A percentile compares a stretch with the other conserved stretches of the same genome.
Conservation (phyloP, 2,329 filamentous ascomycete species). For the Sclerotinia spermophila region DNA sequence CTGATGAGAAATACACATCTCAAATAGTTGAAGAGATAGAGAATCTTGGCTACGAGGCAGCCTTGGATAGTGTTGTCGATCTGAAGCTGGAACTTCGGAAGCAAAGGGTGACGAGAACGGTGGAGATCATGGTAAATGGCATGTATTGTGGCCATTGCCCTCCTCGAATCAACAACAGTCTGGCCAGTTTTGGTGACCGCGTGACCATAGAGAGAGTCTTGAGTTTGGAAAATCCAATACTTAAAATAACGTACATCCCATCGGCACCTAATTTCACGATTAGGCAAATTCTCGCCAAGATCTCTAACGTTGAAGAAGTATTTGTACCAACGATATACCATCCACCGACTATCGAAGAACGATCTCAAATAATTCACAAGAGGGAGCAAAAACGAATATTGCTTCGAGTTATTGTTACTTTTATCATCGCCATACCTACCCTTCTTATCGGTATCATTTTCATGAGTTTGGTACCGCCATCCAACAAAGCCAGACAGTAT, state of each 20-base stretch:
- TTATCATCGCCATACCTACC: slow-evolving; percentile 71
- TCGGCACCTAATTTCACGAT: slow-evolving; percentile 67
- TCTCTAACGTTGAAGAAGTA: slow-evolving; percentile 61
- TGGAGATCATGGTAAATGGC: slow-evolving; percentile 65
- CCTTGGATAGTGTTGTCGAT: slow-evolving; percentile 48
- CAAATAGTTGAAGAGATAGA: slow-evolving; percentile 50
- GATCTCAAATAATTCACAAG: slow-evolving; percentile 67
- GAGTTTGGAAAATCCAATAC: slow-evolving; percentile 59
- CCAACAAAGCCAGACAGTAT: slow-evolving; percentile 56
- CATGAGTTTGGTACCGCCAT: slow-evolving; percentile 71
- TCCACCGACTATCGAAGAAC: slow-evolving; percentile 78
- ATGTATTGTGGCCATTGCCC: slow-evolving; percentile 75
- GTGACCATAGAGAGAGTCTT: slow-evolving; percentile 51
- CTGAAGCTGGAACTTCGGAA: slow-evolving; percentile 27
- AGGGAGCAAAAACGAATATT: slow-evolving; percentile 67
- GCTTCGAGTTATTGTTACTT: slow-evolving; percentile 65
- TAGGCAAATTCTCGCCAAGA: slow-evolving; percentile 65
- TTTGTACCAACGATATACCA: slow-evolving; percentile 72
- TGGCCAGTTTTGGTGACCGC: slow-evolving; percentile 50
- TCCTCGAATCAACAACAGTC: slow-evolving; percentile 50
- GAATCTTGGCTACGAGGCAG: slow-evolving; percentile 63
- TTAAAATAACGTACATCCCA: slow-evolving; percentile 70
- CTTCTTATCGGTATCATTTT: slow-evolving; percentile 87
- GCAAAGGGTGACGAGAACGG: slow-evolving; percentile 42
- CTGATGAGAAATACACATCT: slow-evolving; percentile 43